Base-by-base conservation (phyloP, 371 early-diverging fungal genomes). In the Mucor sp. region DNA sequence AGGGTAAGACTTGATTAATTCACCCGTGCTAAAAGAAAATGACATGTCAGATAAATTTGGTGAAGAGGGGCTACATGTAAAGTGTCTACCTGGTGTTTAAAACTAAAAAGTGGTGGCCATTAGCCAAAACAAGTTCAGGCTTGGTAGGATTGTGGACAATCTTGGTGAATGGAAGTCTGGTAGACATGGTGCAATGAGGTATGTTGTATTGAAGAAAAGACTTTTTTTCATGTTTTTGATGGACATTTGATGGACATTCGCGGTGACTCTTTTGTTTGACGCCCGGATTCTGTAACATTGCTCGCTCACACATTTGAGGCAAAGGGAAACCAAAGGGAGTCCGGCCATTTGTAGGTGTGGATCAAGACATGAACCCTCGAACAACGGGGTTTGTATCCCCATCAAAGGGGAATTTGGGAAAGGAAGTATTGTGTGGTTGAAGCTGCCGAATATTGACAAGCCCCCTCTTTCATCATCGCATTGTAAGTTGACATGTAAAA, bases 101-200 rank as follows among this genome's bases (percentile, higher is more conserved):
- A 21, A 84, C 85, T 32, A 87, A 74, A 53, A 88, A 83, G 32
- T 89, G 74, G 23, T 78, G 74, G 59, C 91, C 89, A 70, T 83
- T 89, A 57, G 85, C 82, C 4, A 89, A 79, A 15, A 84, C 85
- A 47, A 90, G 74, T 15, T 79, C 59, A 58, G 87, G 79, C 68
- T 85, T 83, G 23, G 74, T 66, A 2, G 88, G 86, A 66, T 81
- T 79, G 48, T 80, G 87, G 25, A 71, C 66, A 19, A 84, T 70
- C 47, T 80, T 83, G 21, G 81, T 84, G 67, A 87, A 89, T 27
- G 88, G 88, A 63, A 86, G 67, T 61, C 80, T 66, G 69, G 67
- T 67, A 43, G 68, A 27, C 76, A 79, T 79, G 43, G 7, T 60
- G 28, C 7, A 44, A 17, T 41, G 41, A 41, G 17, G 41, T 50